Evolutionary conservation across 2,329 filamentous ascomycete species (phyloP).

Genomic region (Diaporthe vexans): DNA sequence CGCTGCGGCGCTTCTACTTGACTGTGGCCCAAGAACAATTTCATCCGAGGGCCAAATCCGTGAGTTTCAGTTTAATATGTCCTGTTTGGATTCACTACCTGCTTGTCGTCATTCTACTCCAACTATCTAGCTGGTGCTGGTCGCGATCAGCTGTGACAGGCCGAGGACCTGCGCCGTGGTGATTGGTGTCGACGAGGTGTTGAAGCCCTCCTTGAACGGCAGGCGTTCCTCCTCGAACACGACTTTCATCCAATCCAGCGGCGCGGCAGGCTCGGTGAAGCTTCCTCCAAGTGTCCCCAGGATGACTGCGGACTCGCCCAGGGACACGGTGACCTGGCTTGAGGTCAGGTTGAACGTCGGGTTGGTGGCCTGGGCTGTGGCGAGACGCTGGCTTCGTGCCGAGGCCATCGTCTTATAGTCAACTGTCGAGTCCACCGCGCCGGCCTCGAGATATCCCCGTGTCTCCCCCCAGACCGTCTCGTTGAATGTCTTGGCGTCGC

Average conservation of each 20-base stretch:
- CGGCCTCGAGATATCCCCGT: conserved; percentile 13
- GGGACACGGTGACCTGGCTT: conserved; percentile 30
- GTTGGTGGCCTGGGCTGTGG: conserved; percentile 19
- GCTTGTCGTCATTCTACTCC: background rate
- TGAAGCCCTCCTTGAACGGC: conserved; percentile 30
- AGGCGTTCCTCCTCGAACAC: conserved; percentile 28
- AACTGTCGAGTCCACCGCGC: conserved; percentile 8
- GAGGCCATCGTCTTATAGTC: conserved; percentile 11
- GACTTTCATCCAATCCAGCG: conserved; percentile 21
- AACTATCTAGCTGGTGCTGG: conserved; percentile 12
- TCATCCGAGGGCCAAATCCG: background rate
- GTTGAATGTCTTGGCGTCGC: conserved; percentile 20
- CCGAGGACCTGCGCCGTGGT: conserved; percentile 4
- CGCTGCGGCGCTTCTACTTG: too few species aligned
- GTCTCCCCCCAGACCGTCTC: conserved; percentile 23
- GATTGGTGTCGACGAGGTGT: conserved; percentile 17
- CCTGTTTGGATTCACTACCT: background rate
- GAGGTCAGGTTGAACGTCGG: conserved; percentile 20
- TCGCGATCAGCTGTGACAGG: conserved; percentile 22
- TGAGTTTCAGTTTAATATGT: background rate
- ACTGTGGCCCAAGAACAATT: background rate
- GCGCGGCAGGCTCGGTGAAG: conserved; percentile 24
- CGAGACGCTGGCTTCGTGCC: background rate
- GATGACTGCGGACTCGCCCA: conserved; percentile 21
- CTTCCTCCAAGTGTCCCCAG: conserved; percentile 14